Evolutionary conservation across 2,329 filamentous ascomycete genomes (phyloP).

Genomic region (Talaromyces marneffei): DNA sequence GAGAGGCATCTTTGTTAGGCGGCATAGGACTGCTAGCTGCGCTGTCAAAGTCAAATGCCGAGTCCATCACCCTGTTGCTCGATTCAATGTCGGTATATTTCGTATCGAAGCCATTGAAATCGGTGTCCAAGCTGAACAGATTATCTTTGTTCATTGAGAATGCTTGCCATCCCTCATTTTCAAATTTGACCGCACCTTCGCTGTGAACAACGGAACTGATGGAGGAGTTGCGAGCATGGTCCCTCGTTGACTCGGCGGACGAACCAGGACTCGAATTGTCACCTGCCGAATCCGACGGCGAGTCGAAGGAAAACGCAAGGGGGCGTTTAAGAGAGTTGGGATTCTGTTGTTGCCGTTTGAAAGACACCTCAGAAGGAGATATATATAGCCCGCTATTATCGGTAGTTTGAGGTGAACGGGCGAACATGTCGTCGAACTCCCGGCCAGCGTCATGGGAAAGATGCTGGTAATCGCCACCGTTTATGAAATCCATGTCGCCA

Average conservation of each 20-base stretch:
- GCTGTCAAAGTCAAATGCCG: constrained; percentile 45
- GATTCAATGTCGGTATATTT: constrained; percentile 36
- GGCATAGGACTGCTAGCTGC: constrained; percentile 44
- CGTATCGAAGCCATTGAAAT: constrained; percentile 21
- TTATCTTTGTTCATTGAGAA: constrained; percentile 34
- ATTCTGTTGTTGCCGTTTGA: constrained; percentile 27
- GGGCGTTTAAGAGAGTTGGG: constrained; percentile 30
- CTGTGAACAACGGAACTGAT: constrained; percentile 36
- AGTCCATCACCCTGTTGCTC: constrained; percentile 45
- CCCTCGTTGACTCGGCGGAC: constrained; percentile 37
- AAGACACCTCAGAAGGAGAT: constrained; percentile 25
- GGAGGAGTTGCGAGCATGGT: constrained; percentile 38
- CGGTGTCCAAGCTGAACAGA: constrained; percentile 36
- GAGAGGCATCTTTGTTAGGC: constrained; percentile 27
- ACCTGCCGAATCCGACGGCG: constrained; percentile 41
- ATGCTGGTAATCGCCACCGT: constrained; percentile 33
- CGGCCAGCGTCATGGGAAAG: constrained; percentile 32
- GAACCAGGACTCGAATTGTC: constrained; percentile 41
- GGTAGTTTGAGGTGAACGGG: constrained; percentile 27
- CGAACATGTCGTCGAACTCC: constrained; percentile 40
- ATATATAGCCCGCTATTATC: constrained; percentile 26
- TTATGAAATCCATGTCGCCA: constrained; percentile 40
- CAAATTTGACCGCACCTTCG: constrained; percentile 31
- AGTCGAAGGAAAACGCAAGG: constrained; percentile 31
- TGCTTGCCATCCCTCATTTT: constrained; percentile 34